phyloP scores from a whole-genome alignment of 352 stramenopile species.

The Globisporangium parvum region DNA sequence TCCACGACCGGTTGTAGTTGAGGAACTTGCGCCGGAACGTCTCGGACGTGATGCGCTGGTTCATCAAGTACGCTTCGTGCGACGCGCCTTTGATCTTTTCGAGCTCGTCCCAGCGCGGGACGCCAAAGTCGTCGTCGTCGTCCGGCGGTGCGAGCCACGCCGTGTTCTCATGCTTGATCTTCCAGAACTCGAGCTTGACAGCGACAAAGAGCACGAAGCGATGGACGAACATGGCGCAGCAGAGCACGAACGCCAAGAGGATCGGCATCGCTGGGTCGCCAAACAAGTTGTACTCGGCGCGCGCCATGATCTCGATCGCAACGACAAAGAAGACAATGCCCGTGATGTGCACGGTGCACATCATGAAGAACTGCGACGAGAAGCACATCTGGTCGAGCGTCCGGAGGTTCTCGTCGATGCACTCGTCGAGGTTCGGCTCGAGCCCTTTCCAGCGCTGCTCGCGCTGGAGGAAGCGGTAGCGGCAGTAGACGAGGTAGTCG shows the following conservation, averaged over 20 bases:
- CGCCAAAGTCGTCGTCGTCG: slow-evolving; percentile 89
- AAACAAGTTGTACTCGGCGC: slow-evolving; percentile 95
- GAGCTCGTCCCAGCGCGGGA: slow-evolving; percentile 90
- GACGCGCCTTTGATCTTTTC: slow-evolving; percentile 91
- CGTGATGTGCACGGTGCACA: slow-evolving; percentile 92
- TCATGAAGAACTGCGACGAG: slow-evolving; percentile 97
- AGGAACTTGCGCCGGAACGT: slow-evolving; percentile 98
- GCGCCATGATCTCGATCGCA: slow-evolving; percentile 95
- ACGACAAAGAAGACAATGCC: slow-evolving; percentile 95
- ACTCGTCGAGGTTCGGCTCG: slow-evolving; percentile 95
- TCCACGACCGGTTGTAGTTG: slow-evolving; percentile 96
- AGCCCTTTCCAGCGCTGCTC: slow-evolving; percentile 96
- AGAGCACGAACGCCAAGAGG: slow-evolving; percentile 70
- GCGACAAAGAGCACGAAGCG: slow-evolving; percentile 77
- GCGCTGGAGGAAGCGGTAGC: slow-evolving; percentile 94
- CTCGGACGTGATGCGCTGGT: slow-evolving; percentile 94
- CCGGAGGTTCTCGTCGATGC: slow-evolving; percentile 93
- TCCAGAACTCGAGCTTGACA: slow-evolving; percentile 90
- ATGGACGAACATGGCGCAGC: slow-evolving; percentile 51
- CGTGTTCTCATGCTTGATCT: slow-evolving; percentile 95
- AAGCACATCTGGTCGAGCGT: slow-evolving; percentile 98
- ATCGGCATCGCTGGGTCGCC: slow-evolving; percentile 90
- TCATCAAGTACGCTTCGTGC: slow-evolving; percentile 96
- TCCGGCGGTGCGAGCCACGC: slow-evolving; percentile 89
- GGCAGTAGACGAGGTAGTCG: slow-evolving; percentile 96